Percentiles rank a stretch among this genome's conserved stretches.
phyloP scores from a whole-genome alignment of 148 eudicot species.

The Nyssa sinensis region DNA sequence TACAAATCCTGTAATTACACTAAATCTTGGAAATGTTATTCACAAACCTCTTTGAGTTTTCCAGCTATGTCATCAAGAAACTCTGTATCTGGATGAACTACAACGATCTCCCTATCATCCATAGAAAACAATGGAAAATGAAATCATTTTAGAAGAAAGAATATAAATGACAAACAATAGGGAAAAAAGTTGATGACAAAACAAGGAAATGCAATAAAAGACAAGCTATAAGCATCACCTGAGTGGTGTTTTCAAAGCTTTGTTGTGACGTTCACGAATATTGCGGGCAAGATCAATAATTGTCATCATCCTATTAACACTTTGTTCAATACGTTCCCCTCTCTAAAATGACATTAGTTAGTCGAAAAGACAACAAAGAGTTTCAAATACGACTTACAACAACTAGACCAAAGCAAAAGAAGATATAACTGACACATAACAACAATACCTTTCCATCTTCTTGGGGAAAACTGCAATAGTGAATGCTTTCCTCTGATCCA shows the following conservation, averaged over 20 bases:
- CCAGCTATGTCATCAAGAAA: slow-evolving; percentile 87
- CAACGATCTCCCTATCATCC: slow-evolving; percentile 82
- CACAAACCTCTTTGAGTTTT: slow-evolving; percentile 75
- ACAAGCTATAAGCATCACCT: slow-evolving; percentile 36
- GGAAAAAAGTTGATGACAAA: no score
- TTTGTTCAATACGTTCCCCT: slow-evolving; percentile 86
- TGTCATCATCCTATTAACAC: slow-evolving; percentile 94
- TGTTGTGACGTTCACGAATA: slow-evolving; percentile 95
- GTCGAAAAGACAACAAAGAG: neutral
- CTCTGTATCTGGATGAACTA: slow-evolving; percentile 87
- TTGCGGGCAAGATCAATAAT: slow-evolving; percentile 90
- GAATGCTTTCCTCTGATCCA: slow-evolving; percentile 88
- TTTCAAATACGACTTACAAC: neutral
- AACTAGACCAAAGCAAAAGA: neutral
- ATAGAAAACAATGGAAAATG: slow-evolving; percentile 8
- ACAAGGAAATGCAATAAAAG: no score
- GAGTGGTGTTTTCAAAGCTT: slow-evolving; percentile 90
- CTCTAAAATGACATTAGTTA: slow-evolving; percentile 34
- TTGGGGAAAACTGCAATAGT: slow-evolving; percentile 80
- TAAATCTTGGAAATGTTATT: neutral
- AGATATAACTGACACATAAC: neutral
- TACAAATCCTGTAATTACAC: neutral
- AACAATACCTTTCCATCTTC: slow-evolving; percentile 84
- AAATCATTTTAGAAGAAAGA: neutral
- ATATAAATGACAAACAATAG: neutral